Evolutionary conservation across 2,329 filamentous ascomycete species (phyloP), one percentile per base, ranked within the genome.

Genomic region (Pleomassaria siparia): DNA sequence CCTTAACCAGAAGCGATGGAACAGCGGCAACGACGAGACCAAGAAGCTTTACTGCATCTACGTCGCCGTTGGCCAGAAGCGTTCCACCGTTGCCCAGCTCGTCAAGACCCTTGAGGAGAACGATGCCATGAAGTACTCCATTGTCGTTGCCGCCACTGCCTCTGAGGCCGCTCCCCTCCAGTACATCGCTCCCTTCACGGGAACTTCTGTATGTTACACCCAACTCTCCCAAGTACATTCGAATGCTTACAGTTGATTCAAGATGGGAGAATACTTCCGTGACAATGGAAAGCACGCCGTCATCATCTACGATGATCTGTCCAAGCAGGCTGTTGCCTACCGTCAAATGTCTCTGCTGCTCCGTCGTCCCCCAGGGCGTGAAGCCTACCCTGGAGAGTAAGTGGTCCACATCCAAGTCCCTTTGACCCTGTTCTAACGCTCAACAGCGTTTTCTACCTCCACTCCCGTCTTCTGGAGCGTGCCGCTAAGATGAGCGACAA

Each of bases 11-110:
- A 95, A 94, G 86, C 85, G 92, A 73, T 97, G 92, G 92, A 99
- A 99, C 86, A 81, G 77, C 74, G 70, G 77, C 73, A 81, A 72
- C 76, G 91, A 96, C 74, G 94, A 99, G 85, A 79, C 76, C 74
- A 92, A 96, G 88, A 99, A 99, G 86, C 90, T 99, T 50, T 99
- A 96, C 89, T 97, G 92, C 76, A 82, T 99, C 79, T 99, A 99
- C 85, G 94, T 97, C 70, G 94, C 94, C 72, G 86, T 99, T 67
- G 94, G 94, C 72, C 94, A 99, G 86, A 99, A 99, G 87, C 91
- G 94, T 77, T 97, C 94, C 66, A 99, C 94, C 65, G 92, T 99
- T 67, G 94, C 94, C 63, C 94, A 99, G 84, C 87, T 99, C 69
- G 94, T 99, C 83, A 91, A 97, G 89, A 97, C 94, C 59, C 89